Base-by-base conservation (phyloP, 805 yeast species). In the Komagataella populi region DNA sequence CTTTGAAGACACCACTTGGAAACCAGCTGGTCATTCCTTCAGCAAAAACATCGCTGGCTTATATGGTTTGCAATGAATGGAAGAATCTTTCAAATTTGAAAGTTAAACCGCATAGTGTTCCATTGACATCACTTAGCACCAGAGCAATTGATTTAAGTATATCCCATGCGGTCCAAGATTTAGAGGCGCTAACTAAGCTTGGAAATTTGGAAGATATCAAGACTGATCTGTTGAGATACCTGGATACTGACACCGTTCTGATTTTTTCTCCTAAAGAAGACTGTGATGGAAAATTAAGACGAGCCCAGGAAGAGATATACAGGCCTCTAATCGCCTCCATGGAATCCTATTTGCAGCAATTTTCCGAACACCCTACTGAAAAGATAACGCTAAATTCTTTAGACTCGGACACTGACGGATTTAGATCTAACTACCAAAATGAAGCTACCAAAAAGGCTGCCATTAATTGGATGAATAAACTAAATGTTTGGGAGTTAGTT, bases 211-310 rank as follows among this genome's bases (percentile, higher is more conserved):
- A 73, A 4, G 77, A 76, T 46, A 77, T 87, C 18, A 75, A 78
- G 54, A 65, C 73, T 46, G 77, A 76, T 55, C 68, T 93, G 55
- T 69, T 91, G 60, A 80, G 90, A 51, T 93, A 90, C 62, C 71
- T 95, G 53, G 99, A 93, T 64, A 93, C 99, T 0, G 99, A 93
- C 65, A 89, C 98, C 1, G 70, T 95, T 55, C 72, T 93, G 50
- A 88, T 91, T 6, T 84, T 90, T 60, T 82, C 96, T 1, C 95
- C 96, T 10, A 56, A 59, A 8, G 73, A 70, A 46, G 98, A 91
- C 63, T 88, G 85, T 62, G 90, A 86, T 57, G 98, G 98, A 7
- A 72, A 70, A 46, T 72, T 93, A 55, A 76, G 99, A 61, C 64
- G 70, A 44, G 87, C 78, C n/a, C 99, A 93, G 66, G 83, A 87